A percentile compares a stretch with the other conserved stretches of the same genome.
Conservation (phyloP, 495 filamentous ascomycete genomes). For the Oleoguttula mirabilis region DNA sequence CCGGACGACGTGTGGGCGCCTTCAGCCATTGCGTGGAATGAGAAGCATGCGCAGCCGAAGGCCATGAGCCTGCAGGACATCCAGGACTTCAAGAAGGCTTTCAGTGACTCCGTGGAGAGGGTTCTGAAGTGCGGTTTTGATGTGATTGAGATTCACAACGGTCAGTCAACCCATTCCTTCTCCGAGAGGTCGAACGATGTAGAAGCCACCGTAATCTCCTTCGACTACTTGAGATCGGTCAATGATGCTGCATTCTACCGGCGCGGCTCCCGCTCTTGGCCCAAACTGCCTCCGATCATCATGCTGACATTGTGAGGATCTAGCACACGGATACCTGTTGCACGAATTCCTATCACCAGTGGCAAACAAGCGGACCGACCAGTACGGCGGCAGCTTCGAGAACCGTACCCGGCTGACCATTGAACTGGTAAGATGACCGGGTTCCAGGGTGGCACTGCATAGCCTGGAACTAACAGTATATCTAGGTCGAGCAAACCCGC, state of each 20-base stretch:
- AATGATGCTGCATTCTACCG: too few species aligned
- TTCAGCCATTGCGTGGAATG: constrained; percentile 42
- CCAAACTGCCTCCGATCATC: too few species aligned
- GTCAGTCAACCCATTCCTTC: too few species aligned
- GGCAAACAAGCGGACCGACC: constrained; percentile 32
- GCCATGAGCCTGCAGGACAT: constrained; percentile 48
- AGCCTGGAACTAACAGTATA: too few species aligned
- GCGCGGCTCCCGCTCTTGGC: too few species aligned
- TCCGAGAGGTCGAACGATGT: constrained; percentile 22
- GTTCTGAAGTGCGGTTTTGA: constrained; percentile 47
- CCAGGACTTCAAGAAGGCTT: constrained; percentile 43
- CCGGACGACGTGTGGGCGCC: constrained; percentile 46
- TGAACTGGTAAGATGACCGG: constrained; percentile 26
- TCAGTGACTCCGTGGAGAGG: constrained; percentile 41
- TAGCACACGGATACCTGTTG: constrained; percentile 30
- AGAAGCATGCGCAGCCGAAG: constrained; percentile 39
- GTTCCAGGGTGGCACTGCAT: too few species aligned
- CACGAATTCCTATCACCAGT: constrained; percentile 30
- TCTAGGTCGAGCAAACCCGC: constrained; percentile 20
- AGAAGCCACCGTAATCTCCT: too few species aligned
- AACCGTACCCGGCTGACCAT: constrained; percentile 30
- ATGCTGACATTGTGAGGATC: too few species aligned
- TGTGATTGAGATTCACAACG: constrained; percentile 45
- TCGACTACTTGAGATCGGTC: too few species aligned
- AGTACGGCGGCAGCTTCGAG: constrained; percentile 35